Evolutionary conservation across 2,329 filamentous ascomycete genomes (phyloP).

Genomic region (Botrytis porri): DNA sequence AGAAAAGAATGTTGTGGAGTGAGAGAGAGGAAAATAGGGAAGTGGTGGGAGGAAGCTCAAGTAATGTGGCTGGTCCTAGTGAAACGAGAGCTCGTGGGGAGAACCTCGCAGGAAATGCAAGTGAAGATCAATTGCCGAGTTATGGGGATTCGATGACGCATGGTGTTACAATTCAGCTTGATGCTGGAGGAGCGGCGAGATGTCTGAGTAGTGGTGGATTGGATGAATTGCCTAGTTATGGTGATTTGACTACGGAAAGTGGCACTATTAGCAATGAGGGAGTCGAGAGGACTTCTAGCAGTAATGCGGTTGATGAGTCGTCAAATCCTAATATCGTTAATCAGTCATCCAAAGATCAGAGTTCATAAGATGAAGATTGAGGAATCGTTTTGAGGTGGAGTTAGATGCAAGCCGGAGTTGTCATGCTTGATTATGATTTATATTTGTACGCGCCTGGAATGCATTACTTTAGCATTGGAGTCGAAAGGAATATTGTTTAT

Average conservation of each 20-base stretch:
- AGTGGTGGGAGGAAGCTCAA: neutral
- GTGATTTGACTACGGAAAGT: neutral
- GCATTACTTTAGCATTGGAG: neutral
- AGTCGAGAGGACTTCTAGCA: neutral
- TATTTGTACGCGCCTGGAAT: neutral
- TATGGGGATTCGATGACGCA: neutral
- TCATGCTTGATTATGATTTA: neutral
- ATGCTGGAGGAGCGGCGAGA: neutral
- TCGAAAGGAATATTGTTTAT: neutral
- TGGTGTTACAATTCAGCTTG: constrained; percentile 1
- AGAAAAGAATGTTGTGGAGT: constrained; percentile 20
- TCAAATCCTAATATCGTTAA: neutral
- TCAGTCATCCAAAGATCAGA: neutral
- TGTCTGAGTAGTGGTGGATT: neutral
- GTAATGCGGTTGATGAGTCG: neutral
- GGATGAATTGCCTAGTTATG: constrained; percentile 1
- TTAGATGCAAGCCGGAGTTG: neutral
- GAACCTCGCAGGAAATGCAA: no score
- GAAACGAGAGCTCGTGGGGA: neutral
- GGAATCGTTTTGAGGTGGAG: neutral
- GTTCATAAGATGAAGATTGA: neutral
- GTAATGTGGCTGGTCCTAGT: neutral
- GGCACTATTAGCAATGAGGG: neutral
- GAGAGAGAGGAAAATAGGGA: constrained; percentile 19
- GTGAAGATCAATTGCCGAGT: constrained; percentile 2